These are phyloP conservation scores for Metschnikowia cerradonensis DNA, from an alignment of 805 yeast genomes.

Conservation along the genomic window DNA sequence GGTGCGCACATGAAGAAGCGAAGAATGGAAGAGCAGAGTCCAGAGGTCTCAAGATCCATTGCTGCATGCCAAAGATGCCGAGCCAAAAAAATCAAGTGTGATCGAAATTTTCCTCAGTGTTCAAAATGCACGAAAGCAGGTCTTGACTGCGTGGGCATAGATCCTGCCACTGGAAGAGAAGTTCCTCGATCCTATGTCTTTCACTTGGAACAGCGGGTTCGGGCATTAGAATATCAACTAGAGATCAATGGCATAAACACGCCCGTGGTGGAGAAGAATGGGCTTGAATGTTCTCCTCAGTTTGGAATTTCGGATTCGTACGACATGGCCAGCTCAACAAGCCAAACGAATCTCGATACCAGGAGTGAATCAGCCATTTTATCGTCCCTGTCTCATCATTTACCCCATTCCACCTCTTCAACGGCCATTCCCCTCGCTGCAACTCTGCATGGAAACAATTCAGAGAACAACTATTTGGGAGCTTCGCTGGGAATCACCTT, in stretches of 20 bases:
- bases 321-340: background rate
- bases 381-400: background rate
- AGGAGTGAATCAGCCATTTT: background rate
- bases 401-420: background rate
- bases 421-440: slow-evolving; percentile 1
- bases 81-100: slow-evolving; percentile 60
- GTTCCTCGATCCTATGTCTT: slow-evolving; percentile 77
- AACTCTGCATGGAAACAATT: background rate
- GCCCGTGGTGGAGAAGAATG: background rate
- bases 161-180: slow-evolving; percentile 84
- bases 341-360: background rate
- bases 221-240: slow-evolving; percentile 51
- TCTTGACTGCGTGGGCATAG: slow-evolving; percentile 76
- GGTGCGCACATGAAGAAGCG: background rate
- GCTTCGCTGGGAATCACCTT: slow-evolving; percentile 35
- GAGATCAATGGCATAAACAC: slow-evolving; percentile 34
- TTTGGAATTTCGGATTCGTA: background rate
- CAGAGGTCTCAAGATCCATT: slow-evolving; percentile 53
- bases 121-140: slow-evolving; percentile 59
- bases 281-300: background rate
- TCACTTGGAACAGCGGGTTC: slow-evolving; percentile 64
- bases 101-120: slow-evolving; percentile 65
- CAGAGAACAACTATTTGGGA: slow-evolving; percentile 12
- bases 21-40: background rate
- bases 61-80: slow-evolving; percentile 86